Evolutionary conservation across 768 basidiomycete genomes (phyloP), one percentile per base, ranked within the genome.

Genomic region (Pholiota molesta): DNA sequence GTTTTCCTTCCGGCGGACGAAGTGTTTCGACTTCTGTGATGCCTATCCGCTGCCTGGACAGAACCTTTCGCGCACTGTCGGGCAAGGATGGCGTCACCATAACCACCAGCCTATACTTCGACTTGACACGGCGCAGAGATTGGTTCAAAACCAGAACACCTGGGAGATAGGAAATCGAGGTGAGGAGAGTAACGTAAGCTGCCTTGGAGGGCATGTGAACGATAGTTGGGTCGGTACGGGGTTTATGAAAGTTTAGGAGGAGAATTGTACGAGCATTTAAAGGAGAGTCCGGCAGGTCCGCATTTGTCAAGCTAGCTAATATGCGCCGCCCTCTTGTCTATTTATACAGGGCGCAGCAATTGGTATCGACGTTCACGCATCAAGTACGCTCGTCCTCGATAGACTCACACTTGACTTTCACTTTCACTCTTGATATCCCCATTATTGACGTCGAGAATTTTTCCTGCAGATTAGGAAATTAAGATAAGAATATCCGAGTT

Each of bases 101-200:
- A 35, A 89, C 90, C 45, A 94, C 79, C 17, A 95, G 79, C 17
- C 90, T 86, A 73, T 93, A 94, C 61, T 78, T 79, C 16, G 89
- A 87, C 16, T 79, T 73, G 29, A 86, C 84, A 10, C 78, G 61
- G 39, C 77, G 77, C 51, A 92, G 76, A 31, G 85, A 81, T 61
- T 86, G 71, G 62, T 86, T 73, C 10, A 92, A 73, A n/a, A 90
- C 86, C 45, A 92, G 78, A 11, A 85, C 76, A 10, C 88, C 89
- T 63, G 85, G 75, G 13, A 91, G 77, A 73, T 91, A 92, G 4
- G 87, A 85, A 26, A 82, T 72, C 65, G 85, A 87, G 47, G 95
- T 95, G 68, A 96, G 79, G 59, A 97, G 79, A 17, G 93, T 94
- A 35, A 84, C 88, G 78, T 86, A 97, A 13, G 89, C 92, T 55